Evolutionary conservation across 805 yeast species (phyloP), one percentile per base, ranked within the genome.

Genomic region (Lipomyces japonicus): DNA sequence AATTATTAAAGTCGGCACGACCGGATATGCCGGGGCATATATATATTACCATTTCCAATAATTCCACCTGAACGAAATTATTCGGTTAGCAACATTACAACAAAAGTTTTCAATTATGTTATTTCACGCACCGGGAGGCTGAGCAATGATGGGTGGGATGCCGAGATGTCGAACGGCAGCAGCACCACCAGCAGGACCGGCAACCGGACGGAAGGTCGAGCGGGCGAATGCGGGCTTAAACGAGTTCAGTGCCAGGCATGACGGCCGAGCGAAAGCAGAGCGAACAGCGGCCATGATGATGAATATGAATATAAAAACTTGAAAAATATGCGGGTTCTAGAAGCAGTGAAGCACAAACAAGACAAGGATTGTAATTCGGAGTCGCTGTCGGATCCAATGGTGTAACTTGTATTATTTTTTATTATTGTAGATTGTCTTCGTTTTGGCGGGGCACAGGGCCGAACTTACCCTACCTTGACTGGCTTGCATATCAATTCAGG

Each of bases 111-210:
- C n/a, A n/a, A n/a, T n/a, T n/a, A n/a, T n/a, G n/a, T n/a, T n/a
- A n/a, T n/a, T n/a, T 3, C 5, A 45, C 54, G 3, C 22, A 53
- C 57, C 57, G 10, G 57, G 57, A n/a, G 58, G 56, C 42, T 51
- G 58, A 9, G 52, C 39, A 42, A 53, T 53, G 41, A 53, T 26
- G 22, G 57, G 57, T 14, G 57, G 57, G 45, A 53, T 49, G 22
- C 57, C 57, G 46, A 53, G 51, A 24, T 53, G 54, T 21, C 57
- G 50, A 28, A 40, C 53, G 26, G 43, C 55, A 18, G 36, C 46
- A 5, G 46, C 34, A 7, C 26, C 34, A 30, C 38, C 44, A 18
- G 52, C 39, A 32, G 31, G 19, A 9, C 28, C 14, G 14, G 36
- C n/a, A 16, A 42, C 41, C 31, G 43, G 28, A n/a, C 50, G 43